phyloP scores from a whole-genome alignment of 441 rosid genomes.

The Jatropha podagrica region DNA sequence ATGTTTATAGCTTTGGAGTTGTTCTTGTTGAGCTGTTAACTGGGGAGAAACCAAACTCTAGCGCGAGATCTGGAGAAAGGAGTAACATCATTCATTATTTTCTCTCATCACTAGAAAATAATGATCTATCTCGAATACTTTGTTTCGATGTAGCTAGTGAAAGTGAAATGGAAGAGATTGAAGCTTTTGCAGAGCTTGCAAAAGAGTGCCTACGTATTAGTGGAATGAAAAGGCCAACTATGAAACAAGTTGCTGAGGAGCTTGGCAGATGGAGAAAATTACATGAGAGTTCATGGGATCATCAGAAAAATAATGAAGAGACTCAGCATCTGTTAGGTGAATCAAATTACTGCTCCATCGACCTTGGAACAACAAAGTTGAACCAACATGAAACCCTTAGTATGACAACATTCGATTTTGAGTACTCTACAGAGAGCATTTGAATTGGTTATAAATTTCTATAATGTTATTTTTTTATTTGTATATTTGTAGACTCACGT shows the following conservation, averaged over 20 bases:
- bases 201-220: conserved; percentile 18
- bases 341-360: not conserved
- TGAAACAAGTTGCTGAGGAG: conserved; percentile 33
- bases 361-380: not conserved
- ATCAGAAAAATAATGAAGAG: conserved; percentile 14
- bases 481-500: too few relatives aligned
- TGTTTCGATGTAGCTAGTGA: conserved; percentile 23
- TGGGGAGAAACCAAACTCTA: conserved; percentile 27
- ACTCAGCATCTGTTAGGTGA: conserved; percentile 12
- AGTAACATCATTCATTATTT: conserved; percentile 23
- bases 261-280: conserved; percentile 20
- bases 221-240: conserved; percentile 29
- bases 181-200: conserved; percentile 28
- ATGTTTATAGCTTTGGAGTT: conserved; percentile 37
- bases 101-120: conserved; percentile 18
- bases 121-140: conserved; percentile 1
- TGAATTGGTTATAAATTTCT: not conserved
- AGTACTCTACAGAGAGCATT: not conserved
- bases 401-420: not conserved
- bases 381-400: not conserved
- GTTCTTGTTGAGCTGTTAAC: conserved; percentile 34
- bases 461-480: too few relatives aligned
- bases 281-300: conserved; percentile 13
- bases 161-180: conserved; percentile 32
- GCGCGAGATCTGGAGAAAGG: conserved; percentile 10